These are phyloP conservation scores for Solanum appendiculatum DNA, from an alignment of 257 asterid genomes.

Conservation along the genomic window DNA sequence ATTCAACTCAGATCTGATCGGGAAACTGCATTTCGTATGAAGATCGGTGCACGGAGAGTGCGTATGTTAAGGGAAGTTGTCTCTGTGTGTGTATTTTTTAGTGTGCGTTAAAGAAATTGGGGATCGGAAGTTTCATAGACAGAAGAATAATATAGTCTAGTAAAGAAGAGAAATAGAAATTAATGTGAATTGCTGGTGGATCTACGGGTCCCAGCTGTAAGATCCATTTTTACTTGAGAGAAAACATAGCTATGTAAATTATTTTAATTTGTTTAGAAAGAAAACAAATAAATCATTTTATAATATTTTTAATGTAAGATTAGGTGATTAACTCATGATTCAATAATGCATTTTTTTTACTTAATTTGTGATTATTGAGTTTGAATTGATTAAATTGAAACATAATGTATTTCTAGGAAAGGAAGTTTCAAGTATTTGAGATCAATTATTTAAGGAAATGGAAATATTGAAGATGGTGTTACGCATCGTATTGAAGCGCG, in stretches of 20 bases:
- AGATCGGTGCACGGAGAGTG: not conserved
- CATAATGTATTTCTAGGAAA: not conserved
- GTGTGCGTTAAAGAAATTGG: not conserved
- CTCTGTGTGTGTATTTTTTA: not conserved
- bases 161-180: not conserved
- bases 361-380: not conserved
- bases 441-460: not conserved
- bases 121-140: not conserved
- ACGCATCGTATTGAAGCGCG: not conserved
- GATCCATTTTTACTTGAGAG: not conserved
- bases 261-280: not conserved
- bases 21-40: not conserved
- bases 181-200: not conserved
- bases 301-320: not conserved
- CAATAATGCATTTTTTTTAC: not conserved
- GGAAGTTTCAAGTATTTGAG: not conserved
- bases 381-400: not conserved
- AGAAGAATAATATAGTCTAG: not conserved
- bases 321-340: not conserved
- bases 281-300: not conserved
- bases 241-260: not conserved
- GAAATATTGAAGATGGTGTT: not conserved
- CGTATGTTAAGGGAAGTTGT: not conserved
- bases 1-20: constrained; percentile 12
- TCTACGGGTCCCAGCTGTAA: not conserved